Evolutionary conservation across 2,329 filamentous ascomycete genomes (phyloP), one percentile per base, ranked within the genome.

Genomic region (Orbilia blumenaviensis): DNA sequence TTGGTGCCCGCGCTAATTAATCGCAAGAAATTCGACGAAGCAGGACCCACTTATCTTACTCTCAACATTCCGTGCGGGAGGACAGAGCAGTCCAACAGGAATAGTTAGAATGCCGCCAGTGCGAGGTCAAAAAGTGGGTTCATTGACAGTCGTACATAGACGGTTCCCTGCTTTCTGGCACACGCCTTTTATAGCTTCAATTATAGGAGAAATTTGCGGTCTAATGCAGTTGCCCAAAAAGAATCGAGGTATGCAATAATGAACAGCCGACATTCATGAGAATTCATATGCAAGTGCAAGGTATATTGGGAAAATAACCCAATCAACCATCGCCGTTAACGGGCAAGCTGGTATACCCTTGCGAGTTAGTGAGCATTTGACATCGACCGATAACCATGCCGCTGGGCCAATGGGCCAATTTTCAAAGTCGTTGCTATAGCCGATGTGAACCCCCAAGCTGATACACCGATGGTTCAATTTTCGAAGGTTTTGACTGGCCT

Each of bases 1-100:
- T 58, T 69, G 64, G 56, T 76, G 66, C 72, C 72, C 58, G 71
- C 64, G 72, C 58, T 76, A 76, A 76, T 67, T 68, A 75, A 68
- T 75, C 71, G 71, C 71, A 68, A 75, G 34, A 34, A 63, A 68
- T 46, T 75, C 71, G 25, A 62, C 61, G 62, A 75, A 75, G n/a
- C 16, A 4, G 46, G 64, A 76, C 58, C 72, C 72, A 76, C 72
- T 34, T 69, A n/a, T 67, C 44, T 62, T 54, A 25, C 54, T 56
- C 52, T 56, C 44, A 44, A 27, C 34, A 38, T 67, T 38, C 69
- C 64, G 72, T 69, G 38, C 48, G 48, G 23, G 38, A 50, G 64
- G 69, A 66, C 50, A 66, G 25, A 52, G 63, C 71, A 21, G 63
- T 68, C 27, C n/a, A 16, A 16, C 14, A 34, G 32, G 38, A 25